Conservation (phyloP, 2,329 filamentous ascomycete genomes). For the Calonectria pteridis region DNA sequence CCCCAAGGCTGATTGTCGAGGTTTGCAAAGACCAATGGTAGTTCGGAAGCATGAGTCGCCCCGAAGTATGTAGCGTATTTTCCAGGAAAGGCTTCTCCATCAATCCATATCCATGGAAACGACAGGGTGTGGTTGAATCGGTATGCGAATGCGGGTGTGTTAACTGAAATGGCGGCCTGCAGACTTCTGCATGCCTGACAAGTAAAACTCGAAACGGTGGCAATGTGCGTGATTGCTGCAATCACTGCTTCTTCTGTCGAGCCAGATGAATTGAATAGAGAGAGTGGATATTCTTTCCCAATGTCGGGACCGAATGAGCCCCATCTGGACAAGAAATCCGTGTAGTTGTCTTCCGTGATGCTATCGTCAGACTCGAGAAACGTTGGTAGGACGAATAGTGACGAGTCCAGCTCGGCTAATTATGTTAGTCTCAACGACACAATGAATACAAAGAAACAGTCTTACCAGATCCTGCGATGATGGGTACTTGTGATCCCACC, state of each 20-base stretch:
- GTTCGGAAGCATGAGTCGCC: slow-evolving; percentile 30
- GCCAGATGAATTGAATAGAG: slow-evolving; percentile 26
- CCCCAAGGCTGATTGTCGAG: slow-evolving; percentile 32
- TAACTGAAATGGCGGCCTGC: slow-evolving; percentile 18
- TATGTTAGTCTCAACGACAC: background rate
- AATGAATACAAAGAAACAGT: too few species aligned
- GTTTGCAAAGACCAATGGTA: slow-evolving; percentile 35
- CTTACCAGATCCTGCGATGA: slow-evolving; percentile 27
- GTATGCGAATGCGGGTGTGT: slow-evolving; percentile 31
- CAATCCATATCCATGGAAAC: slow-evolving; percentile 31
- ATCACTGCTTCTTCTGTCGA: slow-evolving; percentile 20
- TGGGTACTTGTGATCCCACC: slow-evolving; percentile 27
- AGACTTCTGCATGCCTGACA: slow-evolving; percentile 28
- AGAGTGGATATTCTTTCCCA: slow-evolving; percentile 30
- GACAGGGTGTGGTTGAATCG: slow-evolving; percentile 28
- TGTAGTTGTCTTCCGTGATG: slow-evolving; percentile 32
- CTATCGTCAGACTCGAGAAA: background rate
- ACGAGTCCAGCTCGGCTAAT: slow-evolving; percentile 24
- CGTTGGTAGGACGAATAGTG: slow-evolving; percentile 27
- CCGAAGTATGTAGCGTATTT: slow-evolving; percentile 19
- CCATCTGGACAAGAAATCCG: slow-evolving; percentile 25
- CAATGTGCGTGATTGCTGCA: slow-evolving; percentile 27
- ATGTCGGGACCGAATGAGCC: slow-evolving; percentile 18
- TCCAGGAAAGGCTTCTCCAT: slow-evolving; percentile 17
- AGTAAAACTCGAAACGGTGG: slow-evolving; percentile 25